These are phyloP conservation scores for Dendrocalamus latiflorus DNA, from an alignment of 202 grass and related monocot genomes.

Conservation along the genomic window DNA sequence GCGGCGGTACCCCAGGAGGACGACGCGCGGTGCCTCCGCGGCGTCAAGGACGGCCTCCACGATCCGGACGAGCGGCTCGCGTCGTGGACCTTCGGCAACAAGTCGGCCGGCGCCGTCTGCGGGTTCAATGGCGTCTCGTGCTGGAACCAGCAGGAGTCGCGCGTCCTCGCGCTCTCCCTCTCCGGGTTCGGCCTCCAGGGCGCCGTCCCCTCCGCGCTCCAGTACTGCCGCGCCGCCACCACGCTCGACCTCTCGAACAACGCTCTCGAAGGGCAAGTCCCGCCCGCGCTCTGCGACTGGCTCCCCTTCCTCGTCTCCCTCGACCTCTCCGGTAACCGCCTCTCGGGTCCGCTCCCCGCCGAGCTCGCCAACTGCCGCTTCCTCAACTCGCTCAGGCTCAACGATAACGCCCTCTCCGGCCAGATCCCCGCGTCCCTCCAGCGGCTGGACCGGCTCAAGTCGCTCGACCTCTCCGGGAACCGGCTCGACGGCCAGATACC, in stretches of 20 bases:
- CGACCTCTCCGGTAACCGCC: conserved; percentile 72
- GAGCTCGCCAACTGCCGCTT: conserved; percentile 76
- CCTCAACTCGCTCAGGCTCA: conserved; percentile 66
- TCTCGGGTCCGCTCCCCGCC: conserved; percentile 53
- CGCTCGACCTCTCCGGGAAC: conserved; percentile 78
- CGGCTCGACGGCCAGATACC: conserved; percentile 56
- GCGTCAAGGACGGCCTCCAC: conserved; percentile 19
- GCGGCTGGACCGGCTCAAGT: conserved; percentile 68
- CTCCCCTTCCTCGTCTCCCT: conserved; percentile 69
- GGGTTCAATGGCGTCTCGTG: conserved; percentile 48
- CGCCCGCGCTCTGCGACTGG: conserved; percentile 69
- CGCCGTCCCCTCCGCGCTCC: conserved; percentile 50
- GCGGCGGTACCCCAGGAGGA: conserved; percentile 44
- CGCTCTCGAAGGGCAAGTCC: conserved; percentile 40
- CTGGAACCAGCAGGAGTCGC: conserved; percentile 88
- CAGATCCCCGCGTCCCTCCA: conserved; percentile 71
- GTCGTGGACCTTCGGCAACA: conserved; percentile 61
- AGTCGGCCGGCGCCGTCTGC: conserved; percentile 49
- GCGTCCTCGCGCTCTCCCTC: conserved; percentile 54
- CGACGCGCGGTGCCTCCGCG: conserved; percentile 61
- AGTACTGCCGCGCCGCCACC: conserved; percentile 56
- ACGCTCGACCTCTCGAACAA: conserved; percentile 70
- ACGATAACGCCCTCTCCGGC: conserved; percentile 47
- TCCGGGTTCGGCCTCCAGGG: conserved; percentile 53
- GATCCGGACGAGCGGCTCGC: conserved; percentile 10